Conservation (phyloP, 768 basidiomycete genomes). For the Amyloporia xantha region DNA sequence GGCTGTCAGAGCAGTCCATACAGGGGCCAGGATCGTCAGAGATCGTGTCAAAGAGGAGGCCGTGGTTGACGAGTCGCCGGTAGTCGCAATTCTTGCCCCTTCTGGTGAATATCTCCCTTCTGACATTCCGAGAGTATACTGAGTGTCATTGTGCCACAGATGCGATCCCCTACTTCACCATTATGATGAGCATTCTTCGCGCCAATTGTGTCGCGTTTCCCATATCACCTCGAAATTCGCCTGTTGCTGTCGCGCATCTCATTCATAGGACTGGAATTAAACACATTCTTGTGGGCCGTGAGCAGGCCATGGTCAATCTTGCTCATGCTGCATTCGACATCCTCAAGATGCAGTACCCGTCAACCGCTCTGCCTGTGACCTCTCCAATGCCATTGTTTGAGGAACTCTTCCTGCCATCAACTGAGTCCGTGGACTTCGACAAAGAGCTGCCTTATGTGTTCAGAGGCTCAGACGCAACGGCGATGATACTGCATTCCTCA, state of each 20-base stretch:
- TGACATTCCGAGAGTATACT: not conserved
- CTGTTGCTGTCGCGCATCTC: conserved; percentile 25
- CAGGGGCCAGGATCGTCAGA: conserved; percentile 17
- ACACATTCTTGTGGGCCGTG: conserved; percentile 25
- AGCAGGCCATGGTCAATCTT: conserved; percentile 20
- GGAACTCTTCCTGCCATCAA: conserved; percentile 5
- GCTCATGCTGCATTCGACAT: conserved; percentile 15
- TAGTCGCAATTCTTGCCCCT: conserved; percentile 22
- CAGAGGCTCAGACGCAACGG: conserved; percentile 5
- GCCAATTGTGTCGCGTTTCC: conserved; percentile 25
- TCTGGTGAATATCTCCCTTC: conserved; percentile 4
- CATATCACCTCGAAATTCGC: conserved; percentile 29
- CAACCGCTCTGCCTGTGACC: not conserved
- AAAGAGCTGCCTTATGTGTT: not conserved
- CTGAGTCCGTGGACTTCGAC: not conserved
- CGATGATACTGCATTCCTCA: conserved; percentile 17
- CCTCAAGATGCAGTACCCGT: conserved; percentile 8
- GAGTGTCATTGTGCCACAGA: conserved; percentile 15
- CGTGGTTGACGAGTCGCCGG: conserved; percentile 10
- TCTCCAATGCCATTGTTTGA: conserved; percentile 15
- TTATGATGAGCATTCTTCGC: conserved; percentile 14
- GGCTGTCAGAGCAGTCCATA: conserved; percentile 21
- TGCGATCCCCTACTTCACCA: conserved; percentile 15
- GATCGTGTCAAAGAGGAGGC: conserved; percentile 5
- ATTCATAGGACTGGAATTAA: conserved; percentile 15